phyloP scores from a whole-genome alignment of 2,329 filamentous ascomycete genomes.

The Cryphonectria parasitica region DNA sequence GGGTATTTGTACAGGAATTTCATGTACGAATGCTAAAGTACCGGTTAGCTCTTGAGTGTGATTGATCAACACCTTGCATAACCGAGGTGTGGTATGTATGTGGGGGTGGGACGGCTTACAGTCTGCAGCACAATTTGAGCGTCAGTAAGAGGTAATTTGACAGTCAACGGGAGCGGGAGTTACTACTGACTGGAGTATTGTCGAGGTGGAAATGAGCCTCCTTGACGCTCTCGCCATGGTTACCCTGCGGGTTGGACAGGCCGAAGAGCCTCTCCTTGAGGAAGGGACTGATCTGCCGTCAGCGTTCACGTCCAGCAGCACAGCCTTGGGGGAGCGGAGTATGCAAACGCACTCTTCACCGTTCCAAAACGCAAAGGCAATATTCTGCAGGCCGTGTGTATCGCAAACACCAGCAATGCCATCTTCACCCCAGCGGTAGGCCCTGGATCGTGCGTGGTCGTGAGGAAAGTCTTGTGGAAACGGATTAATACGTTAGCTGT shows the following conservation, averaged over 20 bases:
- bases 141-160: constrained; percentile 35
- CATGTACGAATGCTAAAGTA: constrained; percentile 88
- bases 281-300: constrained; percentile 68
- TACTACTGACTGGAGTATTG: constrained; percentile 72
- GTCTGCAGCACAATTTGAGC: constrained; percentile 41
- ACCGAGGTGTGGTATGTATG: no score
- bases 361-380: constrained; percentile 97
- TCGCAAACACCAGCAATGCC: constrained; percentile 94
- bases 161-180: neutral
- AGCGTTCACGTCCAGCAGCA: constrained; percentile 37
- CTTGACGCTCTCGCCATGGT: constrained; percentile 96
- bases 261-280: constrained; percentile 95
- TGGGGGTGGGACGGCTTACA: constrained; percentile 40
- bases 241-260: constrained; percentile 93
- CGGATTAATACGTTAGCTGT: constrained; percentile 25
- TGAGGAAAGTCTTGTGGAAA: constrained; percentile 80
- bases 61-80: neutral
- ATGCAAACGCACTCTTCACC: constrained; percentile 75
- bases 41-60: constrained; percentile 29
- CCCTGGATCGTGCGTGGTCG: constrained; percentile 84
- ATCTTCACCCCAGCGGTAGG: constrained; percentile 95
- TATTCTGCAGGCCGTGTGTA: constrained; percentile 87
- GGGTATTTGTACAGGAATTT: constrained; percentile 98
- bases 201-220: constrained; percentile 96
- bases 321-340: constrained; percentile 20